A percentile compares a stretch with the other conserved stretches of the same genome.
Conservation (phyloP, 108 stramenopile species). For the Stephanodiscus triporus region DNA sequence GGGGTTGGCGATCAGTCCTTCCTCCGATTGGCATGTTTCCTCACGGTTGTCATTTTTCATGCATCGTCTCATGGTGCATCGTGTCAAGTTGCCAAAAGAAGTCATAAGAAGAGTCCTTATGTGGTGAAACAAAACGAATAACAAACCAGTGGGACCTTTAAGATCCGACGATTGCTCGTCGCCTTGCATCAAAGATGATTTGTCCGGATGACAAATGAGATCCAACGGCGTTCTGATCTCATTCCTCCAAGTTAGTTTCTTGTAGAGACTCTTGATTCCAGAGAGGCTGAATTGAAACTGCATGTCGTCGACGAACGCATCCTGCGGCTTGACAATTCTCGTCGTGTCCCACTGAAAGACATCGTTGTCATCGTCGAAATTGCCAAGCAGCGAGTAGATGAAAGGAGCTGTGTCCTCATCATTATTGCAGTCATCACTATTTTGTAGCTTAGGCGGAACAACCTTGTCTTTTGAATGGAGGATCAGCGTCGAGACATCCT, state of each 20-base stretch:
- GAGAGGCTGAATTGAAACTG: constrained; percentile 2
- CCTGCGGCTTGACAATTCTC: constrained; percentile 8
- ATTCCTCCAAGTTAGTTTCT: not conserved
- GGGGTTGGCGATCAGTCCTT: constrained; percentile 4
- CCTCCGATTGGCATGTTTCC: constrained; percentile 3
- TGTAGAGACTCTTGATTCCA: constrained; percentile 5
- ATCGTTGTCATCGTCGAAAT: constrained; percentile 6
- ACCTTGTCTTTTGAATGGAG: constrained; percentile 7
- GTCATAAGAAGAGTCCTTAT: not conserved
- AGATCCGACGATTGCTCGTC: not conserved
- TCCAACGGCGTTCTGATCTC: not conserved
- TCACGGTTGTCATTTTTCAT: not conserved
- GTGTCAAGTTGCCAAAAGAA: constrained; percentile 3
- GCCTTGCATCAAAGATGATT: not conserved
- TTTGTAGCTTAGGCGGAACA: not conserved
- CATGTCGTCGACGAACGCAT: constrained; percentile 12
- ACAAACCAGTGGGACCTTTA: constrained; percentile 6
- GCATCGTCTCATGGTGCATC: not conserved
- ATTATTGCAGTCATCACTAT: not conserved
- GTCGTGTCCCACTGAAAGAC: constrained; percentile 14
- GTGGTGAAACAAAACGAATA: not conserved
- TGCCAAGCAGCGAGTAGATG: constrained; percentile 4
- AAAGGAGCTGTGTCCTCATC: not conserved
- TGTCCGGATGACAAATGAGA: not conserved
- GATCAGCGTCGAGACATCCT: constrained; percentile 8